These are phyloP conservation scores for Hemileia vastatrix DNA, from an alignment of 1,284 basidiomycete species.

Conservation along the genomic window DNA sequence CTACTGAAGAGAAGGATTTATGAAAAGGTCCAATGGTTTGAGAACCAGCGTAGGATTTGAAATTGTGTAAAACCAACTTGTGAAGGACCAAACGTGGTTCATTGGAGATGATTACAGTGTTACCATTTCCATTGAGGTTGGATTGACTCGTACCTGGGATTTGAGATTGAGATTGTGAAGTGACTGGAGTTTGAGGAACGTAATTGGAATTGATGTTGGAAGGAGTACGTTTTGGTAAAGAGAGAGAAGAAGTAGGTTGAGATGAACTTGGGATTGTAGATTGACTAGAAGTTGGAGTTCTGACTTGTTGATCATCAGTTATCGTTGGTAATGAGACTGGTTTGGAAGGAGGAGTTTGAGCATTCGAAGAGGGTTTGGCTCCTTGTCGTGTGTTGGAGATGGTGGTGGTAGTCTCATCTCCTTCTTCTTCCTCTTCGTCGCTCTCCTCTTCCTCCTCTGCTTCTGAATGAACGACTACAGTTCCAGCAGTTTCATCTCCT, in stretches of 20 bases:
- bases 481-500: conserved; percentile 2
- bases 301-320: no score
- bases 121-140: no score
- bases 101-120: no score
- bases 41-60: conserved; percentile 43
- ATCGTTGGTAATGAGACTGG: background rate
- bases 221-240: no score
- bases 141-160: no score
- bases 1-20: conserved; percentile 44
- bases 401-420: background rate
- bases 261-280: no score
- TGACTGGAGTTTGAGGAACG: no score
- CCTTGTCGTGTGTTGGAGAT: background rate
- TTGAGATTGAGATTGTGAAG: no score
- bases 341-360: background rate
- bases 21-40: conserved; percentile 45
- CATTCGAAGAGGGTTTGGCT: background rate
- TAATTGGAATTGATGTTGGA: no score
- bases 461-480: conserved; percentile 3
- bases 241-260: no score
- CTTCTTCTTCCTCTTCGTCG: conserved; percentile 9
- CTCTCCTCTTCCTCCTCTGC: conserved; percentile 13
- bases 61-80: conserved; percentile 44
- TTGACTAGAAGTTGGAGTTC: no score
- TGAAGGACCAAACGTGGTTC: conserved; percentile 43